Base-by-base conservation (phyloP, 345 rosid species). In the Corymbia maculata region DNA sequence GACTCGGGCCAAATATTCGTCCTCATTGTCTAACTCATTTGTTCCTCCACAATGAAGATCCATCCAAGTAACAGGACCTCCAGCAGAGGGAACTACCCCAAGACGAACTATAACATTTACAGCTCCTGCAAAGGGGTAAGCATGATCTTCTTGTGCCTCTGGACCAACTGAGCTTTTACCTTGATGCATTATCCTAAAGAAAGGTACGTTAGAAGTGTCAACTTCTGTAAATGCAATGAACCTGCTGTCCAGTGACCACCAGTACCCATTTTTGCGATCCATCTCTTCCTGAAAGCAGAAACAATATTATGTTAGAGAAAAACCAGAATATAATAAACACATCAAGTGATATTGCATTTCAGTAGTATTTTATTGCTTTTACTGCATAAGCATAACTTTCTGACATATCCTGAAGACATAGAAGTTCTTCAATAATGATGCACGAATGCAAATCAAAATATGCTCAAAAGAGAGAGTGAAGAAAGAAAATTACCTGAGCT, bases 211-310 rank as follows among this genome's bases (percentile, higher is more conserved):
- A 30, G 96, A 95, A 88, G 95, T 93, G 95, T 97, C 96, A 9
- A 95, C 99, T 94, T 96, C 90, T 14, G 98, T 93, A 86, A 94
- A 96, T 15, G 99, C 98, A 79, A 98, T 95, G 87, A 91, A 94
- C 92, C 93, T 94, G 94, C 98, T 94, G 89, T 98, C 99, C 85
- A 93, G 93, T 57, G 99, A 98, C 99, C 99, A 98, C 99, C 99
- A 98, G 86, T 95, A 98, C 26, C 99, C 99, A 89, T 90, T 95
- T 90, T 97, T 95, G 36, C 99, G 91, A 87, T 96, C 99, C 99
- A 98, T 98, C 94, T 98, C 99, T 93, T 98, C 99, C 98, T 97
- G 92, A 85, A 87, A 89, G 87, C 85, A 85, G 42, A 68, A 90
- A 89, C 21, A 84, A 66, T 52, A 86, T 90, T 30, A 57, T 30